Evolutionary conservation across 1,284 basidiomycete species (phyloP), one percentile per base, ranked within the genome.

Genomic region (Moesziomyces parantarcticus): DNA sequence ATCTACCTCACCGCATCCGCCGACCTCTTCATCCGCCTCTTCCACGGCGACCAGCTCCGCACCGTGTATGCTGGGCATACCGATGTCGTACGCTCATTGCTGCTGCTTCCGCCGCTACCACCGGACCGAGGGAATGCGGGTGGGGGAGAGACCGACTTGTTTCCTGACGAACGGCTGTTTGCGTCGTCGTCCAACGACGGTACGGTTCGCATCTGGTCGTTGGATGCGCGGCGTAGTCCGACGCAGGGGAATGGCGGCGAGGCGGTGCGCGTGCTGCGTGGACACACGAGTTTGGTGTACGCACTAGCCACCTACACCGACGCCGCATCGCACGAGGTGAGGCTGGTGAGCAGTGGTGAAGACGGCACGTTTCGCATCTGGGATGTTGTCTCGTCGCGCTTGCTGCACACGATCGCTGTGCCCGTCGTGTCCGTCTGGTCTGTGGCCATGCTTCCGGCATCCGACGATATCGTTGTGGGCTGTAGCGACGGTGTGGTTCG

Each of bases 11-110:
- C 76, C 18, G 58, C 65, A 1, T 76, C 70, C 7, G 76, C 76
- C 2, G 76, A 78, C 49, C 59, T 75, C 1, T 76, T 73, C 40
- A 61, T 78, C 20, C 68, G 76, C 1, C 61, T 76, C 29, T 78
- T 73, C 26, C 49, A 71, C 18, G 73, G 69, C 21, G 70, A 78
- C 3, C 58, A 70, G 48, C 50, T 73, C 18, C 36, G 55, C 20
- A 44, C 58, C 3, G 68, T 73, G 16, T 78, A 66, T 32, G 62
- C 58, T 7, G 75, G 76, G 7, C 75, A 77, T n/a, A 61, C 34
- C 22, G 76, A 78, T 26, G 76, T 78, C 18, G 70, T 76, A 5
- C 59, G 76, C 13, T 51, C 57, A 13, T 32, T 76, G 8, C 41
- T 36, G 14, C 29, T 76, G 0, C 51, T 77, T 0, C 65, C 62